Conservation (phyloP, 2,329 filamentous ascomycete species). For the Dactylellina sp. region DNA sequence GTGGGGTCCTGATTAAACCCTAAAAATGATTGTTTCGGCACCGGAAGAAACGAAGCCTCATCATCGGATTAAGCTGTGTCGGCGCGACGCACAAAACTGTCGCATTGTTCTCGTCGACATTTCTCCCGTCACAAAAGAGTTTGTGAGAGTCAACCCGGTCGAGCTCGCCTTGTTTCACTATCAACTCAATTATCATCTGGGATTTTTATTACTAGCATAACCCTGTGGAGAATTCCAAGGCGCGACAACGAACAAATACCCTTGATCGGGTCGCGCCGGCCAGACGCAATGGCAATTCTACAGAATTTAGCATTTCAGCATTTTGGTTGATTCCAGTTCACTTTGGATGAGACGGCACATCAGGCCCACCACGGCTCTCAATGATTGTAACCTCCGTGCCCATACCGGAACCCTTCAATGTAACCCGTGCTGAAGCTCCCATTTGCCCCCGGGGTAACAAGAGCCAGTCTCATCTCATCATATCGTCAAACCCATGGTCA, state of each 20-base stretch:
- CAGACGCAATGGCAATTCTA: not conserved
- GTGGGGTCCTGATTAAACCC: conserved; percentile 13
- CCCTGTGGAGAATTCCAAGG: conserved; percentile 21
- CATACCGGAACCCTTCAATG: conserved; percentile 8
- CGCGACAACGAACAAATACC: not conserved
- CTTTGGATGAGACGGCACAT: conserved; percentile 43
- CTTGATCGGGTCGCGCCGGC: conserved; percentile 2
- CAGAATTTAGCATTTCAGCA: not conserved
- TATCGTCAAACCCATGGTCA: conserved; percentile 20
- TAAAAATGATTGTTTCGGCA: conserved; percentile 11
- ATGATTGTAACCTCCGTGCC: conserved; percentile 26
- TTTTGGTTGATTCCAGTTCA: conserved; percentile 18
- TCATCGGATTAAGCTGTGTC: conserved; percentile 25
- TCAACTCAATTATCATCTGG: conserved; percentile 22
- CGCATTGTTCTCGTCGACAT: conserved; percentile 7
- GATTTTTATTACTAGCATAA: not conserved
- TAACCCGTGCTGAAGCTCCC: conserved; percentile 5
- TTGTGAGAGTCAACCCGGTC: not conserved
- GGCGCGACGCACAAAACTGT: conserved; percentile 23
- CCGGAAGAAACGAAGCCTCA: conserved; percentile 29
- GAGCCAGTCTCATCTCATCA: not conserved
- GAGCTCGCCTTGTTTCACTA: conserved; percentile 21
- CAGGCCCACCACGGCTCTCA: conserved; percentile 44
- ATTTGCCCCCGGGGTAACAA: conserved; percentile 12
- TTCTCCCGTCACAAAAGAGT: conserved; percentile 1